Percentiles rank a stretch among this genome's conserved stretches.
Conservation (phyloP, 2,329 filamentous ascomycete species). For the Fusarium austroafricanum region DNA sequence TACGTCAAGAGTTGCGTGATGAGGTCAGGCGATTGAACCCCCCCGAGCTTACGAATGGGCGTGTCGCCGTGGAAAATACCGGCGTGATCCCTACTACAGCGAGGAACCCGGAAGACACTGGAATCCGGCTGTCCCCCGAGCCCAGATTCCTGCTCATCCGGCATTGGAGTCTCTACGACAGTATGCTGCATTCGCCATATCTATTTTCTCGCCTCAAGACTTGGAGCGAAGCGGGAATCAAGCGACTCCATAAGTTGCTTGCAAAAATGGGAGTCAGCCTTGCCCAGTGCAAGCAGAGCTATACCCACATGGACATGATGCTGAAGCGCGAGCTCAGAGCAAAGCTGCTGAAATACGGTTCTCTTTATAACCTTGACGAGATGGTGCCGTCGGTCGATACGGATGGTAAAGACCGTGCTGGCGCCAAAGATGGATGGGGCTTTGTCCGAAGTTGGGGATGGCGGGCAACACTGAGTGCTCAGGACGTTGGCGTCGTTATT, state of each 20-base stretch:
- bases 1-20: slow-evolving; percentile 87
- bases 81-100: slow-evolving; percentile 93
- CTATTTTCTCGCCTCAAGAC: slow-evolving; percentile 91
- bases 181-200: slow-evolving; percentile 97
- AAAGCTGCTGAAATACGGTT: slow-evolving; percentile 90
- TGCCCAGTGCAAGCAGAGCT: slow-evolving; percentile 93
- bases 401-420: slow-evolving; percentile 74
- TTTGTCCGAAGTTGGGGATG: slow-evolving; percentile 98
- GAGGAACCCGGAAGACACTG: slow-evolving; percentile 87
- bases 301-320: slow-evolving; percentile 98
- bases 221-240: slow-evolving; percentile 90
- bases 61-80: slow-evolving; percentile 71
- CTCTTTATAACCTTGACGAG: slow-evolving; percentile 92
- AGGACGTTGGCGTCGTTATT: slow-evolving; percentile 93
- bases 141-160: slow-evolving; percentile 91
- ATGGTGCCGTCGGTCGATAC: slow-evolving; percentile 85
- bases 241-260: slow-evolving; percentile 90
- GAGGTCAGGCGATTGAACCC: slow-evolving; percentile 95
- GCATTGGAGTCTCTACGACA: slow-evolving; percentile 98
- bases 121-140: slow-evolving; percentile 92
- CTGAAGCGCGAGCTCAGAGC: slow-evolving; percentile 88
- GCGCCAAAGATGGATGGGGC: slow-evolving; percentile 91
- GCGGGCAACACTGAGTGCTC: slow-evolving; percentile 92
- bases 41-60: slow-evolving; percentile 72
- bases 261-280: slow-evolving; percentile 98